A percentile compares a stretch with the other conserved stretches of the same genome.
These are phyloP conservation scores for Spirogloea muscicola DNA, from an alignment of 139 green algal species.

Conservation along the genomic window DNA sequence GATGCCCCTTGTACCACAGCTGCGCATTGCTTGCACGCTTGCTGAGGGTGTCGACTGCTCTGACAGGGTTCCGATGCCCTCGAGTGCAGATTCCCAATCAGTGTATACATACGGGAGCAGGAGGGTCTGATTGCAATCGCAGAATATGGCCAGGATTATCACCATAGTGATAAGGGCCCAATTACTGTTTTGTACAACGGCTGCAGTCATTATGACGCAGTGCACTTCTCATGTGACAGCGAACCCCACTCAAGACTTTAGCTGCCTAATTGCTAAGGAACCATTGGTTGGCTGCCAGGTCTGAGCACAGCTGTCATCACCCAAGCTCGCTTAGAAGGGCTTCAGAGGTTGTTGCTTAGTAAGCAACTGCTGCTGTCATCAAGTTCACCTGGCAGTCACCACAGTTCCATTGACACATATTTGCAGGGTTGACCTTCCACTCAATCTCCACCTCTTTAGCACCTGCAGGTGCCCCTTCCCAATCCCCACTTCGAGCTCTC, in stretches of 20 bases:
- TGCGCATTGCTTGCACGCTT: not conserved
- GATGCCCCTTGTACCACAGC: slow-evolving; percentile 11
- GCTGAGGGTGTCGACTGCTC: not conserved
- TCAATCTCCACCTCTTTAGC: no score
- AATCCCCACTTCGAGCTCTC: no score
- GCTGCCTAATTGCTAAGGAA: not conserved
- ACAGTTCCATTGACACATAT: no score
- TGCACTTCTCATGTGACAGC: slow-evolving; percentile 1
- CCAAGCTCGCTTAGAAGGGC: no score
- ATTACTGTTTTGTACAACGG: slow-evolving; percentile 47
- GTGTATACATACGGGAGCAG: slow-evolving; percentile 40
- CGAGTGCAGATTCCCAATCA: slow-evolving; percentile 33
- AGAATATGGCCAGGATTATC: slow-evolving; percentile 46
- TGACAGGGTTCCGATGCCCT: not conserved
- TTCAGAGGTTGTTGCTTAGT: no score
- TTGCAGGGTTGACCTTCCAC: no score
- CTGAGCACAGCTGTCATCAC: no score
- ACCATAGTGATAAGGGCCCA: slow-evolving; percentile 10
- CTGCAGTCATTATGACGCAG: slow-evolving; percentile 40
- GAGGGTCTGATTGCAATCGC: slow-evolving; percentile 43
- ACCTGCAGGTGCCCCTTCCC: no score
- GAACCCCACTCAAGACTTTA: slow-evolving; percentile 9
- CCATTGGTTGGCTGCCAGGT: no score
- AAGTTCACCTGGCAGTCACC: no score
- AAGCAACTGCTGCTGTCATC: no score